A percentile compares a stretch with the other conserved stretches of the same genome.
Evolutionary conservation across 139 green algal species (phyloP).

Genomic region (Dunaliella sp.): DNA sequence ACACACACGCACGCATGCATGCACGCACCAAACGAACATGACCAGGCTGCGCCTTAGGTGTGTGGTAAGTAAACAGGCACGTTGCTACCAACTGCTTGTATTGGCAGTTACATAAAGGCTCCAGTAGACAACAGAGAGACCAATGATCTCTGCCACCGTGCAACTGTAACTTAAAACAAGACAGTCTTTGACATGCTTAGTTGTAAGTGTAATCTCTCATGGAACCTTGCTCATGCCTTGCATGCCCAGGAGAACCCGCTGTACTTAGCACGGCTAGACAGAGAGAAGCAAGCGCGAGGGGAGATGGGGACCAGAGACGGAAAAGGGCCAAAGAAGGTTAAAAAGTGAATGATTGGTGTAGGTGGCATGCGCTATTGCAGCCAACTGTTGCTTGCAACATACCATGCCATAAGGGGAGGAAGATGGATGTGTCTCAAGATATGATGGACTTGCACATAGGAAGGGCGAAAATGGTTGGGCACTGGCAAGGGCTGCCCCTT

Average conservation of each 20-base stretch:
- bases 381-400: too few relatives aligned
- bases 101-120: background rate
- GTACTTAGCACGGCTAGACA: slow-evolving; percentile 41
- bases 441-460: too few relatives aligned
- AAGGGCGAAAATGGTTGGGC: too few relatives aligned
- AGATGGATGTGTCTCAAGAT: too few relatives aligned
- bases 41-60: too few relatives aligned
- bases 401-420: too few relatives aligned
- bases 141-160: too few relatives aligned
- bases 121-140: background rate
- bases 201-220: background rate
- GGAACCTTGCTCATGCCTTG: background rate
- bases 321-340: slow-evolving; percentile 42
- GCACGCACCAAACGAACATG: too few relatives aligned
- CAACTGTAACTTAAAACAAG: background rate
- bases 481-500: too few relatives aligned
- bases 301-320: slow-evolving; percentile 30
- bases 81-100: background rate
- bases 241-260: slow-evolving; percentile 54
- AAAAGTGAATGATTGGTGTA: too few relatives aligned
- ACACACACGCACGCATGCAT: too few relatives aligned
- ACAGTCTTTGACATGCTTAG: background rate
- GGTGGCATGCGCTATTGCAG: too few relatives aligned
- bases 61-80: background rate
- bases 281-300: slow-evolving; percentile 32